Evolutionary conservation across 169 alveolate genomes (phyloP).

Genomic region (Theileria parva): DNA sequence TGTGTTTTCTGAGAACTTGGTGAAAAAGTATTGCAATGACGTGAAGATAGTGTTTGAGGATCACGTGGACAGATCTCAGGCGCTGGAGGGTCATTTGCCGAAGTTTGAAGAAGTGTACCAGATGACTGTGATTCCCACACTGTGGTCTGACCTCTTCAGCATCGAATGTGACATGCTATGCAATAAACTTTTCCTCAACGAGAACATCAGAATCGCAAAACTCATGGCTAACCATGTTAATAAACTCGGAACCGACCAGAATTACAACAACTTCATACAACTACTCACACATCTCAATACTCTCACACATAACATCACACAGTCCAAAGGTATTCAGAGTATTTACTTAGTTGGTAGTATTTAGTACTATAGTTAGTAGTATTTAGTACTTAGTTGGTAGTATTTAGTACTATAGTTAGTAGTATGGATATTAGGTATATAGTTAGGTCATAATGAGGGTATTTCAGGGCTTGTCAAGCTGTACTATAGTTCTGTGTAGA

Average conservation of each 20-base stretch:
- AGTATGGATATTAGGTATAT: no score
- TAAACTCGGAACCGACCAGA: not conserved
- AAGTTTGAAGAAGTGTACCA: slow-evolving; percentile 46
- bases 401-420: no score
- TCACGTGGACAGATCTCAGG: slow-evolving; percentile 5
- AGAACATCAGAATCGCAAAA: slow-evolving; percentile 48
- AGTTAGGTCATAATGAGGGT: no score
- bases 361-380: no score
- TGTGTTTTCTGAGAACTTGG: not conserved
- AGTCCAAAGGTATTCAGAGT: no score
- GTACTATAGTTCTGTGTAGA: no score
- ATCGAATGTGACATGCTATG: slow-evolving; percentile 41
- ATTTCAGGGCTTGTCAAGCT: no score
- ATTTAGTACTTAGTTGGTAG: no score
- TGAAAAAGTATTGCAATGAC: not conserved
- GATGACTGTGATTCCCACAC: slow-evolving; percentile 40
- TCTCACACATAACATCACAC: not conserved
- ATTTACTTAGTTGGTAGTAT: no score
- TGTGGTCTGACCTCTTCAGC: slow-evolving; percentile 62
- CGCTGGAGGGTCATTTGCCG: slow-evolving; percentile 44
- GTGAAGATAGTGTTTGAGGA: slow-evolving; percentile 33
- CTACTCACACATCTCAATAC: not conserved
- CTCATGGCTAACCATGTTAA: slow-evolving; percentile 15
- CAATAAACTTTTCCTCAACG: slow-evolving; percentile 33
- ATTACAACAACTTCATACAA: not conserved